Conservation (phyloP, 2,329 filamentous ascomycete species). For the Pseudogymnoascus sp. region DNA sequence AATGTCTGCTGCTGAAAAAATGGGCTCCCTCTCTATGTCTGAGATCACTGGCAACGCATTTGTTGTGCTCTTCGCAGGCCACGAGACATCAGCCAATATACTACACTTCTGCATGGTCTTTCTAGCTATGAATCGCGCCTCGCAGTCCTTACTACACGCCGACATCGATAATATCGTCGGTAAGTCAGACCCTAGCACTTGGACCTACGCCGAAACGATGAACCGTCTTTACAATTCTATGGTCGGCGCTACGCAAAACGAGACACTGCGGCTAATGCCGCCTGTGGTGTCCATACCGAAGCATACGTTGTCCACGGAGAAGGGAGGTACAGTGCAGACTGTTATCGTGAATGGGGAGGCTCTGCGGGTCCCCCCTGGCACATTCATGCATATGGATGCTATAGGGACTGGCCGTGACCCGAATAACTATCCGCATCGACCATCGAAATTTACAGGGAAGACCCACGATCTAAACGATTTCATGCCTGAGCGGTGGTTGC, state of each 20-base stretch:
- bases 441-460: slow-evolving; percentile 14
- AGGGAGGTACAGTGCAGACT: slow-evolving; percentile 13
- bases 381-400: slow-evolving; percentile 39
- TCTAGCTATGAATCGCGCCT: slow-evolving; percentile 21
- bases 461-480: slow-evolving; percentile 42
- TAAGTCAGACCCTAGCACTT: slow-evolving; percentile 14
- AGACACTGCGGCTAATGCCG: slow-evolving; percentile 47
- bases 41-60: slow-evolving; percentile 29
- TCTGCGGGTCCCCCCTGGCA: slow-evolving; percentile 21
- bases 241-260: slow-evolving; percentile 34
- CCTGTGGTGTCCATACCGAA: slow-evolving; percentile 50
- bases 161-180: slow-evolving; percentile 26
- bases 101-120: slow-evolving; percentile 26
- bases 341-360: slow-evolving; percentile 18
- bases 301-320: slow-evolving; percentile 22
- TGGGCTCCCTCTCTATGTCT: background rate
- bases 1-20: slow-evolving; percentile 18
- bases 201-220: slow-evolving; percentile 21
- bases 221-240: slow-evolving; percentile 23
- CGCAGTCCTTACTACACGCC: slow-evolving; percentile 20
- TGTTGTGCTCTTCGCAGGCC: slow-evolving; percentile 28
- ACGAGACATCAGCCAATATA: slow-evolving; percentile 29
- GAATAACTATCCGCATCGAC: slow-evolving; percentile 42
- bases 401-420: slow-evolving; percentile 45
- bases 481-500: slow-evolving; percentile 50